Conservation (phyloP, 192 early-diverging fungal species). For the Backusella luteola region DNA sequence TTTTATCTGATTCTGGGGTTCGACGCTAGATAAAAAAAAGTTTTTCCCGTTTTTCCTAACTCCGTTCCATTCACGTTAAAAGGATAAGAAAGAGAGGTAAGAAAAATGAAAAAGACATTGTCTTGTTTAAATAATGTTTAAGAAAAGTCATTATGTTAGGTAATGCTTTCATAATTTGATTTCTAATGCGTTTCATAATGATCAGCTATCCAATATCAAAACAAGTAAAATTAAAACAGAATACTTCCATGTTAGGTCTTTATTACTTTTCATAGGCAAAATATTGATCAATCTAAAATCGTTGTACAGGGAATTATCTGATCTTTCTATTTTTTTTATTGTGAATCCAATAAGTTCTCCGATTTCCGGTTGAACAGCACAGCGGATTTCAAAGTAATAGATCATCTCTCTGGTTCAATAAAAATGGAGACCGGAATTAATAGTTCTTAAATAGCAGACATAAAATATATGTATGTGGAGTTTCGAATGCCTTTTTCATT, state of each 20-base stretch:
- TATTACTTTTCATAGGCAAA: not conserved
- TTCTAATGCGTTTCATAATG: not conserved
- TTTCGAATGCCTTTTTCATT: not conserved
- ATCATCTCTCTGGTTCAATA: not conserved
- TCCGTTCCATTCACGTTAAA: not conserved
- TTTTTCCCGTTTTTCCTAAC: not conserved
- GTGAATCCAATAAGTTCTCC: not conserved
- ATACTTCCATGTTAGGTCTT: not conserved
- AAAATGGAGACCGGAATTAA: not conserved
- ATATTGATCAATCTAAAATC: not conserved
- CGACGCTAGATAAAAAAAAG: not conserved
- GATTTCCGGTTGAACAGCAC: not conserved
- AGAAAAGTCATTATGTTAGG: too few species aligned
- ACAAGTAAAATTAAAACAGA: not conserved
- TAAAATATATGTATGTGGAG: not conserved
- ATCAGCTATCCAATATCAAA: not conserved
- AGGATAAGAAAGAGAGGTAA: not conserved
- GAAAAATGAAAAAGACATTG: not conserved
- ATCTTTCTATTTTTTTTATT: not conserved
- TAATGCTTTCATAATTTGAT: not conserved
- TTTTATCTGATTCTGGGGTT: not conserved
- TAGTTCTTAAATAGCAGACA: not conserved
- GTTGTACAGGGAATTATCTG: not conserved
- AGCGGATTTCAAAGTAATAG: not conserved
- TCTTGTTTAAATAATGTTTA: too few species aligned